Evolutionary conservation across 208 protist species (phyloP), one percentile per base, ranked within the genome.

Genomic region (Herpetomonas muscarum): DNA sequence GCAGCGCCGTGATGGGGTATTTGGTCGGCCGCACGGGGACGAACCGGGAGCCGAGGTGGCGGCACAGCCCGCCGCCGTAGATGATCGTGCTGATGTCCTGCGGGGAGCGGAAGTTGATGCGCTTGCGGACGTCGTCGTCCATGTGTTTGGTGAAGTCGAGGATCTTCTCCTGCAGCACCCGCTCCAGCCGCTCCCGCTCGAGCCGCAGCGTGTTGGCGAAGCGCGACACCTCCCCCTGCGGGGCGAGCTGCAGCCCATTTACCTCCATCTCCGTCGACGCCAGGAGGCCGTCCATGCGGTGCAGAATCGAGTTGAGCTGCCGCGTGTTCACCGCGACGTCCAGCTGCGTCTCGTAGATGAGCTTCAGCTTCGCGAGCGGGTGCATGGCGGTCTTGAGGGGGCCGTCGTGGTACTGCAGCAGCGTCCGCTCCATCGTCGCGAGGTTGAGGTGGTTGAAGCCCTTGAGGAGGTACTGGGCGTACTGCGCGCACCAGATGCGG

Each of bases 31-130:
- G 78, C 17, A 78, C 58, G 5, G 85, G 70, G 9, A 92, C 41
- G 50, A 90, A 94, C 25, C 85, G 71, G 0, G 81, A 74, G 42
- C 77, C 70, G 29, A 94, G 70, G 65, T 94, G 77, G 26, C 88
- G 81, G 55, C 88, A 92, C 34, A 94, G 63, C 0, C 72, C 79
- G 1, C 88, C 88, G 44, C 88, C 88, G 59, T 94, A 94, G 55
- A 94, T 94, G 63, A 94, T 84, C 17, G 85, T 91, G 59, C 80
- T 92, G 58, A 94, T 94, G 42, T 94, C 88, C 67, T 94, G 84
- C 46, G 88, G 75, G 17, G 76, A 87, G 41, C 88, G 79, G 42
- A 92, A 90, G 69, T 94, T 94, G 76, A 94, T 90, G 44, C 73
- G 70, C 57, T 71, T 65, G 26, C 88, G 81, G 58, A 94, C 88